Evolutionary conservation across 352 stramenopile genomes (phyloP).

Genomic region (Globisporangium cylindrosporum): DNA sequence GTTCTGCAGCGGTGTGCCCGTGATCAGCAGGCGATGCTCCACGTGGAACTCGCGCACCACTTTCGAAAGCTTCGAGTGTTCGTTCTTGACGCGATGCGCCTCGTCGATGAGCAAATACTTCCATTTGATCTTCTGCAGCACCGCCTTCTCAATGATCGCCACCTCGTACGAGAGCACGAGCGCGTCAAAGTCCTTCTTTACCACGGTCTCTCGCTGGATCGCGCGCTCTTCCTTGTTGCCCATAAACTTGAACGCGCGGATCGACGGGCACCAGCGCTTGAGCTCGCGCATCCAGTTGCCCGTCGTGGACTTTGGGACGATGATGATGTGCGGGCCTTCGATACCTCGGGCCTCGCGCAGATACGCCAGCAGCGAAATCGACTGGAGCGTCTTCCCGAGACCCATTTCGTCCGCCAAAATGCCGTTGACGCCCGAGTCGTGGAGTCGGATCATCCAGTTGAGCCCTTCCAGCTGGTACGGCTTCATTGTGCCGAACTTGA

Average conservation of each 20-base stretch:
- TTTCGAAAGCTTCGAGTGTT: slow-evolving; percentile 87
- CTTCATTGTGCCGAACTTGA: slow-evolving; percentile 89
- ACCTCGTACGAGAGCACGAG: slow-evolving; percentile 92
- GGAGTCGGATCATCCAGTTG: slow-evolving; percentile 93
- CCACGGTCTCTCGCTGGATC: slow-evolving; percentile 85
- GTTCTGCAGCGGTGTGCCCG: slow-evolving; percentile 98
- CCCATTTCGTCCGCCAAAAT: slow-evolving; percentile 89
- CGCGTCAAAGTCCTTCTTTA: slow-evolving; percentile 89
- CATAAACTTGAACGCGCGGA: slow-evolving; percentile 96
- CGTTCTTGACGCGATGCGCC: slow-evolving; percentile 98
- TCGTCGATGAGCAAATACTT: slow-evolving; percentile 98
- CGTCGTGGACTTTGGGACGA: slow-evolving; percentile 97
- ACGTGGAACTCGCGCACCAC: slow-evolving; percentile 90
- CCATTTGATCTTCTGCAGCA: slow-evolving; percentile 94
- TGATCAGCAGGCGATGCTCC: slow-evolving; percentile 94
- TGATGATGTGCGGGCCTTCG: slow-evolving; percentile 97
- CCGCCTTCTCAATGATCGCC: slow-evolving; percentile 93
- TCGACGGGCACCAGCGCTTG: slow-evolving; percentile 94
- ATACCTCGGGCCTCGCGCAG: slow-evolving; percentile 92
- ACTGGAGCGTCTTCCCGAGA: slow-evolving; percentile 96
- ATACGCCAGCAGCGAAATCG: slow-evolving; percentile 96
- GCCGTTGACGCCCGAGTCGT: slow-evolving; percentile 86
- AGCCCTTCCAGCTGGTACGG: slow-evolving; percentile 85
- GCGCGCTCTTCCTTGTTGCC: slow-evolving; percentile 93
- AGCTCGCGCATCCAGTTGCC: slow-evolving; percentile 99